These are phyloP conservation scores for Scheffersomyces spartinae DNA, from an alignment of 805 yeast species.

Conservation along the genomic window DNA sequence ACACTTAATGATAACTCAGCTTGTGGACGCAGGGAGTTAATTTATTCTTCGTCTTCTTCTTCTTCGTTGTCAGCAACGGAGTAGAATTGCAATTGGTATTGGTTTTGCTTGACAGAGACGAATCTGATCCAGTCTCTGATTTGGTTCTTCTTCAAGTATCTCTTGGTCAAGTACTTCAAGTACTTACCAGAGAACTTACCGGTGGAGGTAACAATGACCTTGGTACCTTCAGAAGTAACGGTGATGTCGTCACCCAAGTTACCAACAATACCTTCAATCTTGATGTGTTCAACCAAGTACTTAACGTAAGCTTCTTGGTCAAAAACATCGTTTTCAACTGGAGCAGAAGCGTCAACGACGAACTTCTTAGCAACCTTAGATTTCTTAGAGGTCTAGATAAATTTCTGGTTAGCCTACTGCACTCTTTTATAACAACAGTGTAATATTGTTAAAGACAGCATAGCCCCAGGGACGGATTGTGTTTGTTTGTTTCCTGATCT, in stretches of 20 bases:
- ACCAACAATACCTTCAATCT: conserved; percentile 94
- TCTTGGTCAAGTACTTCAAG: conserved; percentile 98
- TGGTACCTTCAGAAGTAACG: conserved; percentile 76
- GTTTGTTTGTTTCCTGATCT: too few species aligned
- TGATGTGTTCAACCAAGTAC: conserved; percentile 98
- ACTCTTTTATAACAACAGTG: conserved; percentile 17
- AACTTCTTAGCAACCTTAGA: conserved; percentile 71
- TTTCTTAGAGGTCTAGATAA: conserved; percentile 64
- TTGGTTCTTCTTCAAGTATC: conserved; percentile 99
- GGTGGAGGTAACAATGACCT: conserved; percentile 81
- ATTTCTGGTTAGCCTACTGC: conserved; percentile 66
- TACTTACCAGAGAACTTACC: conserved; percentile 99
- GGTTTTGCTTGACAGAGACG: conserved; percentile 89
- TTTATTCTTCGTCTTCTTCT: conserved; percentile 82
- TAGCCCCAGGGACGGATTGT: conserved; percentile 36
- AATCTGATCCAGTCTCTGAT: conserved; percentile 99
- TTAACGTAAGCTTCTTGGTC: conserved; percentile 97
- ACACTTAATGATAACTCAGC: too few species aligned
- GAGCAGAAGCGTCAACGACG: conserved; percentile 93
- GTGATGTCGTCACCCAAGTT: conserved; percentile 93
- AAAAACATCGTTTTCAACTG: conserved; percentile 94
- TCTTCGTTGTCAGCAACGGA: conserved; percentile 91
- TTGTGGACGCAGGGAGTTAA: too few species aligned
- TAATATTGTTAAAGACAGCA: conserved; percentile 30
- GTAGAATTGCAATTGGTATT: conserved; percentile 98